A percentile compares a stretch with the other conserved stretches of the same genome.
Conservation (phyloP, 2,329 filamentous ascomycete genomes). For the Colletotrichum sp. region DNA sequence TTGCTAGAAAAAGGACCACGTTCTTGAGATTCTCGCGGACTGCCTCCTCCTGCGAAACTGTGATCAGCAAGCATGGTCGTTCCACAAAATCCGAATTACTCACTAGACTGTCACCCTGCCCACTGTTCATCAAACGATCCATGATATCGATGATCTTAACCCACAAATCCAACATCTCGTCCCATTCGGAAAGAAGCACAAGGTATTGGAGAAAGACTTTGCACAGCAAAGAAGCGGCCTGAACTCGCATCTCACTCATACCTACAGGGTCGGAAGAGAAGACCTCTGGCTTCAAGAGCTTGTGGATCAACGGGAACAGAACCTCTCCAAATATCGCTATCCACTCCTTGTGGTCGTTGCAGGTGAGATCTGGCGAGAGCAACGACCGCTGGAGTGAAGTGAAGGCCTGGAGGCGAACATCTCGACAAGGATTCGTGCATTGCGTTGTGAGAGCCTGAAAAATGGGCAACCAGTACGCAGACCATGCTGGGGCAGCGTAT, state of each 20-base stretch:
- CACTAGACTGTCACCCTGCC: slow-evolving; percentile 87
- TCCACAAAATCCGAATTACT: slow-evolving; percentile 37
- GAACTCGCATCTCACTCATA: slow-evolving; percentile 94
- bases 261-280: slow-evolving; percentile 89
- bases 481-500: slow-evolving; percentile 72
- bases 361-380: slow-evolving; percentile 82
- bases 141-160: slow-evolving; percentile 90
- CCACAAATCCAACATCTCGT: slow-evolving; percentile 92
- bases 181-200: slow-evolving; percentile 81
- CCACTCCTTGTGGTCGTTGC: slow-evolving; percentile 89
- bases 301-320: slow-evolving; percentile 86
- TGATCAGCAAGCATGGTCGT: not conserved
- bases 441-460: slow-evolving; percentile 88
- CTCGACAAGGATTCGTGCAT: slow-evolving; percentile 92
- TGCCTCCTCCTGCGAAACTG: slow-evolving; percentile 79
- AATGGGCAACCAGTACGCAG: slow-evolving; percentile 95
- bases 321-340: slow-evolving; percentile 94
- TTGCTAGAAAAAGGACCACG: slow-evolving; percentile 92
- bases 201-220: slow-evolving; percentile 97
- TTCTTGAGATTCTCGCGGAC: slow-evolving; percentile 97
- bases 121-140: slow-evolving; percentile 95
- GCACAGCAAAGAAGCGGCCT: slow-evolving; percentile 88
- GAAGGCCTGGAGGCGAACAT: slow-evolving; percentile 89
- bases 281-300: slow-evolving; percentile 90
- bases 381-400: slow-evolving; percentile 84